Evolutionary conservation across 1,284 basidiomycete genomes (phyloP).

Genomic region (Irpex sp.): DNA sequence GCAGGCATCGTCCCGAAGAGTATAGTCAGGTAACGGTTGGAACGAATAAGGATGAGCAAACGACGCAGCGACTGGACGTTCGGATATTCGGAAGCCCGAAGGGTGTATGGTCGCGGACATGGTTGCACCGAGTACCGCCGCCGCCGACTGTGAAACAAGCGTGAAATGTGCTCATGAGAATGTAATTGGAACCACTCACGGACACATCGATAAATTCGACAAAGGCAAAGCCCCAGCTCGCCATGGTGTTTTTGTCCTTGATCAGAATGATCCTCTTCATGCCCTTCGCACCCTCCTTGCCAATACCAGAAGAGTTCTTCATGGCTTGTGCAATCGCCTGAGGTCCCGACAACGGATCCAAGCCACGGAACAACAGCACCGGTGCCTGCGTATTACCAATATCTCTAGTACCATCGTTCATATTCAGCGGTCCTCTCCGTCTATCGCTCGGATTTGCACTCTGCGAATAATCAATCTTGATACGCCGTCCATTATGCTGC

Average conservation of each 20-base stretch:
- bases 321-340: constrained; percentile 81
- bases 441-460: constrained; percentile 69
- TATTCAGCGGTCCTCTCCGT: constrained; percentile 52
- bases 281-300: constrained; percentile 73
- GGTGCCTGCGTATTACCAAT: constrained; percentile 82
- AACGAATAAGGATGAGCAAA: constrained; percentile 88
- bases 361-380: constrained; percentile 81
- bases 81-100: constrained; percentile 83
- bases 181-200: constrained; percentile 39
- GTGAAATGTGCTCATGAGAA: neutral
- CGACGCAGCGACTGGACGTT: constrained; percentile 81
- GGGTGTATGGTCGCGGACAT: constrained; percentile 84
- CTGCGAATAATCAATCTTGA: constrained; percentile 90
- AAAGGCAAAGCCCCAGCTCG: constrained; percentile 90
- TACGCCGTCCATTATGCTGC: constrained; percentile 69
- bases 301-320: constrained; percentile 61
- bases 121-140: constrained; percentile 70
- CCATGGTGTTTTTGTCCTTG: constrained; percentile 79
- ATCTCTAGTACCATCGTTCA: constrained; percentile 91
- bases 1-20: constrained; percentile 71
- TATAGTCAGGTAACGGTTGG: constrained; percentile 69
- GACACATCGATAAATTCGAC: constrained; percentile 84
- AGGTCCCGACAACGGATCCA: constrained; percentile 83
- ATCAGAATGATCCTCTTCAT: constrained; percentile 85
- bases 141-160: constrained; percentile 50